Evolutionary conservation across 2,329 filamentous ascomycete genomes (phyloP).

Genomic region (Ophiostoma pallidulum): DNA sequence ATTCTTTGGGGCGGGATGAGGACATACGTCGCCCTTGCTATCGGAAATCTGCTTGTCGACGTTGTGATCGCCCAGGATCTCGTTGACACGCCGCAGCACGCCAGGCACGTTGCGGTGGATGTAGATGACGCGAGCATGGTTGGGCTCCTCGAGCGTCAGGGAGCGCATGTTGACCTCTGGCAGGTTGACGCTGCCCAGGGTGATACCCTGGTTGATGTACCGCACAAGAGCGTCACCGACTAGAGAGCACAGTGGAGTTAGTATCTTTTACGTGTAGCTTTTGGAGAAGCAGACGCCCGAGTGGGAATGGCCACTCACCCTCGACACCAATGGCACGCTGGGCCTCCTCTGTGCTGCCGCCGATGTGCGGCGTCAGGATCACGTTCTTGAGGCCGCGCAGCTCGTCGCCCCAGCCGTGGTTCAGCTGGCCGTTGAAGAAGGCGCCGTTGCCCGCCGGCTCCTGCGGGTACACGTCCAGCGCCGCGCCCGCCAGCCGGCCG

Average conservation of each 20-base stretch:
- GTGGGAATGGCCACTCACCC: conserved; percentile 41
- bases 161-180: conserved; percentile 88
- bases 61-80: conserved; percentile 89
- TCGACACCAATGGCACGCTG: conserved; percentile 93
- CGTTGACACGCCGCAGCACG: conserved; percentile 90
- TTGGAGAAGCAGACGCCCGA: too few species aligned
- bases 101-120: conserved; percentile 96
- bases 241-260: conserved; percentile 21
- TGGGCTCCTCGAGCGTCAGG: conserved; percentile 79
- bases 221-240: conserved; percentile 79
- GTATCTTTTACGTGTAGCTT: too few species aligned
- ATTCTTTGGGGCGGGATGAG: too few species aligned
- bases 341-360: conserved; percentile 94
- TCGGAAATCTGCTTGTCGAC: conserved; percentile 99
- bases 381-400: conserved; percentile 80
- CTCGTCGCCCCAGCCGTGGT: conserved; percentile 69
- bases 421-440: conserved; percentile 81
- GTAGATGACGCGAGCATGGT: conserved; percentile 87
- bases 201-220: conserved; percentile 93
- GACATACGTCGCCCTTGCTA: conserved; percentile 70
- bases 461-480: conserved; percentile 91
- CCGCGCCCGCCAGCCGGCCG: conserved; percentile 84
- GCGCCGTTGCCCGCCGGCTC: conserved; percentile 92
- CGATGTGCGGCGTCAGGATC: conserved; percentile 93
- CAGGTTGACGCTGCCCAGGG: conserved; percentile 87